A percentile compares a stretch with the other conserved stretches of the same genome.
These are phyloP conservation scores for Gracilaria vermiculophylla DNA, from an alignment of 23 red algal genomes.

Conservation along the genomic window DNA sequence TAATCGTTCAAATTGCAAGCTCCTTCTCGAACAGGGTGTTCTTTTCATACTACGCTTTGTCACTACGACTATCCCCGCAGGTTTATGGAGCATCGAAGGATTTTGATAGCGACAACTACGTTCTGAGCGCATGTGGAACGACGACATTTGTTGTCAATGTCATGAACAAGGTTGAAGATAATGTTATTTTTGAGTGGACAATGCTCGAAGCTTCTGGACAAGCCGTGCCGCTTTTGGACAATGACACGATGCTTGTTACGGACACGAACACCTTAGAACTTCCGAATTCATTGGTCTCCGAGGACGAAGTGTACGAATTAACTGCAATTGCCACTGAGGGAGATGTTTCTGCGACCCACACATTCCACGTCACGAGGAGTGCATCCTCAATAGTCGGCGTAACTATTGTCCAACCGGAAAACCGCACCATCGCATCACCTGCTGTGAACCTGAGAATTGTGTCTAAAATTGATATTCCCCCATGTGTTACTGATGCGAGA, in stretches of 20 bases:
- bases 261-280: conserved; percentile 5
- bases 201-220: neutral
- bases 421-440: conserved; percentile 31
- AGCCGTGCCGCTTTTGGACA: neutral
- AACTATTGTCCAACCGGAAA: conserved; percentile 33
- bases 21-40: conserved; percentile 13
- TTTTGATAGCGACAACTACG: neutral
- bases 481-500: neutral
- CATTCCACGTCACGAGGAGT: conserved; percentile 21
- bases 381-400: conserved; percentile 21
- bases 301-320: neutral
- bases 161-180: neutral
- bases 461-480: conserved; percentile 50
- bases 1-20: conserved; percentile 41
- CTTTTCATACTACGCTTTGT: neutral
- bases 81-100: conserved; percentile 54
- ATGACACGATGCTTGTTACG: conserved; percentile 4
- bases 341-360: neutral
- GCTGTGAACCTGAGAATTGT: conserved; percentile 36
- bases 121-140: conserved; percentile 16
- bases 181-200: conserved; percentile 21
- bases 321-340: neutral
- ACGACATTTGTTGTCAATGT: conserved; percentile 44
- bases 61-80: neutral
- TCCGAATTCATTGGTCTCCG: conserved; percentile 16